Evolutionary conservation across 768 basidiomycete genomes (phyloP).

Genomic region (Flagelloscypha sp.): DNA sequence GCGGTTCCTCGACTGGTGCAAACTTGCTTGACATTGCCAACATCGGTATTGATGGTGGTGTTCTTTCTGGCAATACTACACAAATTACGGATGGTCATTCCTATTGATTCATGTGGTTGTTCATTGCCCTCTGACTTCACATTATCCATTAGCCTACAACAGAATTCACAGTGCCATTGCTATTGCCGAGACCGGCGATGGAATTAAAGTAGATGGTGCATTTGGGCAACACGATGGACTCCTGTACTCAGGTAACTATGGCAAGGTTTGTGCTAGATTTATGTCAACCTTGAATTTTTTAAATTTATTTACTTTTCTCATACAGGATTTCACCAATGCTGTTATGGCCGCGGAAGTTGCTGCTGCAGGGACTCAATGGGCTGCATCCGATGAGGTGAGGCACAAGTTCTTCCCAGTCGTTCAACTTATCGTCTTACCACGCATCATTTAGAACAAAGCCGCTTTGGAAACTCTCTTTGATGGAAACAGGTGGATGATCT

Average conservation of each 20-base stretch:
- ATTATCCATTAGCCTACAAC: too few relatives aligned
- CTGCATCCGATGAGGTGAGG: too few relatives aligned
- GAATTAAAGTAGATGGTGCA: constrained; percentile 47
- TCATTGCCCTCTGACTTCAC: too few relatives aligned
- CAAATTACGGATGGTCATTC: constrained; percentile 41
- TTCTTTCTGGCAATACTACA: constrained; percentile 33
- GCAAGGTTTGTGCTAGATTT: too few relatives aligned
- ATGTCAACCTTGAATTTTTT: too few relatives aligned
- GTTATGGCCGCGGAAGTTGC: constrained; percentile 54
- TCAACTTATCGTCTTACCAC: too few relatives aligned
- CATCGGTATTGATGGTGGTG: constrained; percentile 47
- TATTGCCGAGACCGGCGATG: constrained; percentile 45
- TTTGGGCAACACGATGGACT: constrained; percentile 60
- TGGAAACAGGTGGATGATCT: constrained; percentile 45
- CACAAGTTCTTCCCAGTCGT: too few relatives aligned
- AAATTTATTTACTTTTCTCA: background rate
- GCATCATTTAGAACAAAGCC: constrained; percentile 23
- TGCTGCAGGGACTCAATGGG: constrained; percentile 51
- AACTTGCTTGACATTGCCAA: constrained; percentile 59
- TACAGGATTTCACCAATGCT: constrained; percentile 55
- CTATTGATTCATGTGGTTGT: too few relatives aligned
- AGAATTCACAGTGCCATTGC: constrained; percentile 45
- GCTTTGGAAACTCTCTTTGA: constrained; percentile 38
- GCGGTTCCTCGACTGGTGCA: constrained; percentile 51
- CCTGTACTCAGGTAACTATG: constrained; percentile 71